Evolutionary conservation across 306 rosid genomes (phyloP), one percentile per base, ranked within the genome.

Genomic region (Macrotyloma uniflorum): DNA sequence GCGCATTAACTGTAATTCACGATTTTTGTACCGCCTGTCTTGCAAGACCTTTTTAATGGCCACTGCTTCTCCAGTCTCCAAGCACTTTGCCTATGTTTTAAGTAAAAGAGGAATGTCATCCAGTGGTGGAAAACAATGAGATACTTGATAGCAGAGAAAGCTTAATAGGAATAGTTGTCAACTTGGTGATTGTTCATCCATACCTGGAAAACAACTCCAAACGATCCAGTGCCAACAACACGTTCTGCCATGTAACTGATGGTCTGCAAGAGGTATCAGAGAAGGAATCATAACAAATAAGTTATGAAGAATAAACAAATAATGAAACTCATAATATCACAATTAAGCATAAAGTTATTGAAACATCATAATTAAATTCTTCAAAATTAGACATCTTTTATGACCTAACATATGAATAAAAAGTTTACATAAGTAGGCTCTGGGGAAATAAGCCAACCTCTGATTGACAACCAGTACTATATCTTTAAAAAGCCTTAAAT

Each of bases 231-330:
- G 76, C 98, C 98, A 7, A 90, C 98, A 74, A 88, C 91, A 42
- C 96, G 96, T 73, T 93, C 98, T 72, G 98, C 98, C 98, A 93
- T 93, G 84, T 93, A 93, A 88, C 96, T 93, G 83, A 93, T 89
- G 11, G 98, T 93, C 98, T 90, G 88, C 77, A 69, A 74, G 77
- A 50, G 26, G 32, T 76, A 85, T 43, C 20, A 80, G 13, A 73
- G 61, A 67, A 58, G 53, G 79, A 13, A 82, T 14, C 72, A 64
- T 61, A 62, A 70, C 42, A 68, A 43, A 63, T 26, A 58, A 16
- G 42, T 64, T 64, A 15, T 18, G 11, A 59, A 58, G 46, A 49
- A 61, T 28, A 49, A 7, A 32, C 42, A 45, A 70, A 18, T 70
- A 18, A 5, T 2, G 38, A 62, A 82, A 38, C 20, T 28, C 54